Percentiles rank a stretch among this genome's conserved stretches.
Conservation (phyloP, 2,329 filamentous ascomycete genomes). For the Pseudogymnoascus sp. region DNA sequence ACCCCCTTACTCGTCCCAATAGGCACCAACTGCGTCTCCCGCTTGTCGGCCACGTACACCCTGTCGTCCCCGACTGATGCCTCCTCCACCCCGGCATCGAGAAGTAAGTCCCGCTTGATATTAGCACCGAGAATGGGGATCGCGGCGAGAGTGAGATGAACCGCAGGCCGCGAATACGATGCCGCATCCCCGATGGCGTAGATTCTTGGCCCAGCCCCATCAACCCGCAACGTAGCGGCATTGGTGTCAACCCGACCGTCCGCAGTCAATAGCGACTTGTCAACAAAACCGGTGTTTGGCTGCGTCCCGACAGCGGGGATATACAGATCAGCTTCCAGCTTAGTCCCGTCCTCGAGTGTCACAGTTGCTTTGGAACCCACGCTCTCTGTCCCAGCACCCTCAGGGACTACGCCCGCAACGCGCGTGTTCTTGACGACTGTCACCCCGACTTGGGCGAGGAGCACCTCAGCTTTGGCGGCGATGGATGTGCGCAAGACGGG, state of each 20-base stretch:
- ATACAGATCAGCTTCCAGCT: conserved; percentile 39
- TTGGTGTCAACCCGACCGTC: conserved; percentile 36
- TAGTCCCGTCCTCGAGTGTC: conserved; percentile 34
- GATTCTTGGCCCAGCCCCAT: conserved; percentile 31
- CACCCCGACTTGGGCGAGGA: conserved; percentile 40
- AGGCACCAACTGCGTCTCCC: conserved; percentile 41
- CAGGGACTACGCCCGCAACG: conserved; percentile 31
- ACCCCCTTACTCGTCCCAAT: conserved; percentile 40
- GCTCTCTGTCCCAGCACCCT: conserved; percentile 24
- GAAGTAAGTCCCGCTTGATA: conserved; percentile 42
- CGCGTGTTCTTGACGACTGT: conserved; percentile 36
- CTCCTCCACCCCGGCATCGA: conserved; percentile 26
- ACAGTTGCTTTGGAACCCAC: conserved; percentile 29
- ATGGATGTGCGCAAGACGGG: conserved; percentile 34
- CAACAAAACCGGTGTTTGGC: conserved; percentile 37
- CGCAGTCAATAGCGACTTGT: conserved; percentile 23
- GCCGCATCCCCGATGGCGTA: conserved; percentile 43
- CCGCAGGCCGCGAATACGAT: conserved; percentile 32
- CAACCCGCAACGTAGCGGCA: conserved; percentile 31
- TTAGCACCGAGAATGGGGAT: conserved; percentile 41
- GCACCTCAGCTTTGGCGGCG: conserved; percentile 34
- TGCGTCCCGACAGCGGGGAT: conserved; percentile 38
- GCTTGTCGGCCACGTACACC: conserved; percentile 35
- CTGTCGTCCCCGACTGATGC: conserved; percentile 24
- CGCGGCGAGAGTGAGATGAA: conserved; percentile 36